These are phyloP conservation scores for Tagetes patula DNA, from an alignment of 129 eudicot species.

Conservation along the genomic window DNA sequence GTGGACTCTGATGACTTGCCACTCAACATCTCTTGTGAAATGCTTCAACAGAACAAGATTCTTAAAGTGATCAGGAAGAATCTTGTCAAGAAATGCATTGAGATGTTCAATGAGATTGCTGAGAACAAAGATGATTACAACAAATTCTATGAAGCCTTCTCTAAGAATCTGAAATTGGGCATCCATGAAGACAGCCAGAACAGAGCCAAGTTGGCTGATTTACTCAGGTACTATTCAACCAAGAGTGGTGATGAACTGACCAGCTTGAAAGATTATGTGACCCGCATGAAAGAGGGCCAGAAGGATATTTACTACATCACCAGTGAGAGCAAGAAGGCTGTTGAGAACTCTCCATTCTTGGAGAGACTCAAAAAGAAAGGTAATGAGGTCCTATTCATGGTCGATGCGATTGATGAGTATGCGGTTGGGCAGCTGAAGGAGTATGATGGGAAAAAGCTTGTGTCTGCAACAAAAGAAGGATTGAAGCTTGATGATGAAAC, in stretches of 20 bases:
- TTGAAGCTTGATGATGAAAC: constrained; percentile 80
- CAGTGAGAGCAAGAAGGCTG: constrained; percentile 91
- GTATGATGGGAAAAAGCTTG: constrained; percentile 82
- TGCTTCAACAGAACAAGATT: constrained; percentile 89
- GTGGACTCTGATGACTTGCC: constrained; percentile 91
- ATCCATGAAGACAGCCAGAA: constrained; percentile 92
- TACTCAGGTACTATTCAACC: constrained; percentile 78
- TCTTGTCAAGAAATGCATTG: constrained; percentile 87
- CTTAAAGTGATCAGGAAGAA: constrained; percentile 88
- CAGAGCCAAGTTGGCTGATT: constrained; percentile 71
- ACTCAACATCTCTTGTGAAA: constrained; percentile 87
- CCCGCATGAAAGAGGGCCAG: constrained; percentile 88
- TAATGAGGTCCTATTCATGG: constrained; percentile 80
- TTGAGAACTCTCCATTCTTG: constrained; percentile 81
- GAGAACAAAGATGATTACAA: constrained; percentile 86
- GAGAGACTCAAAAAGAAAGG: constrained; percentile 82
- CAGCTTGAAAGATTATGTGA: constrained; percentile 83
- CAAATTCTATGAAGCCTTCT: constrained; percentile 80
- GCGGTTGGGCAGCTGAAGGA: constrained; percentile 85
- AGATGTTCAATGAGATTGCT: constrained; percentile 89
- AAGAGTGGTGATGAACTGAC: constrained; percentile 88
- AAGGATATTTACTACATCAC: constrained; percentile 83
- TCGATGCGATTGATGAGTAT: constrained; percentile 87
- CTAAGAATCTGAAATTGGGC: constrained; percentile 82
- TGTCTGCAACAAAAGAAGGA: constrained; percentile 85